These are phyloP conservation scores for Podospora sp. DNA, from an alignment of 495 filamentous ascomycete genomes.

Conservation along the genomic window DNA sequence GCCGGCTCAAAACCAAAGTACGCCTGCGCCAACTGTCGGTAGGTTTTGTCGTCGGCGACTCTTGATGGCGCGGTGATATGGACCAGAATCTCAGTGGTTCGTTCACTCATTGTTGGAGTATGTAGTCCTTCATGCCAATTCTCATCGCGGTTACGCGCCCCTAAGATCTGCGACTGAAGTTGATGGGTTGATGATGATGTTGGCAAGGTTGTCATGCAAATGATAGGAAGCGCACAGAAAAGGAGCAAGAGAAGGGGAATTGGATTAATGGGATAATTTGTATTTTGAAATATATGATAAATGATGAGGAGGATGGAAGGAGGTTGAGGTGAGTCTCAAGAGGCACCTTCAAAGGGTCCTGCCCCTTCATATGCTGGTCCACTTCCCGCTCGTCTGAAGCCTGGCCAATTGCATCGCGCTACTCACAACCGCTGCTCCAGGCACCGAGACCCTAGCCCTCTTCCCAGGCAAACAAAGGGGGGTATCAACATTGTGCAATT, in stretches of 20 bases:
- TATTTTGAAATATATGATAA: no score
- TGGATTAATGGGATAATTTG: no score
- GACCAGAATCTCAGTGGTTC: slow-evolving; percentile 63
- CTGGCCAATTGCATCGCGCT: neutral
- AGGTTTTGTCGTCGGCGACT: slow-evolving; percentile 61
- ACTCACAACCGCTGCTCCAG: neutral
- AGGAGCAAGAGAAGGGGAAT: no score
- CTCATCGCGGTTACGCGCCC: neutral
- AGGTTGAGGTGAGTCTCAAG: no score
- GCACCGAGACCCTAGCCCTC: neutral
- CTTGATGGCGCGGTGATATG: slow-evolving; percentile 68
- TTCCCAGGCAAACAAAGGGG: neutral
- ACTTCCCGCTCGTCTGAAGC: neutral
- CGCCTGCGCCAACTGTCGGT: slow-evolving; percentile 63
- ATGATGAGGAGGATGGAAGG: neutral
- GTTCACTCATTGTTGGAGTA: no score
- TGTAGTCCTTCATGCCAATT: neutral
- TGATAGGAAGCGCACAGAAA: no score
- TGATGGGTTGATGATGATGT: neutral
- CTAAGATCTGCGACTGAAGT: neutral
- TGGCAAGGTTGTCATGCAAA: no score
- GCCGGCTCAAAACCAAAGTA: slow-evolving; percentile 62
- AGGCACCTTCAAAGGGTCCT: neutral
- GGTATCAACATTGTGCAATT: neutral
- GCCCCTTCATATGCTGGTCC: neutral